phyloP scores from a whole-genome alignment of 352 stramenopile genomes.

The Pythium chondricola region DNA sequence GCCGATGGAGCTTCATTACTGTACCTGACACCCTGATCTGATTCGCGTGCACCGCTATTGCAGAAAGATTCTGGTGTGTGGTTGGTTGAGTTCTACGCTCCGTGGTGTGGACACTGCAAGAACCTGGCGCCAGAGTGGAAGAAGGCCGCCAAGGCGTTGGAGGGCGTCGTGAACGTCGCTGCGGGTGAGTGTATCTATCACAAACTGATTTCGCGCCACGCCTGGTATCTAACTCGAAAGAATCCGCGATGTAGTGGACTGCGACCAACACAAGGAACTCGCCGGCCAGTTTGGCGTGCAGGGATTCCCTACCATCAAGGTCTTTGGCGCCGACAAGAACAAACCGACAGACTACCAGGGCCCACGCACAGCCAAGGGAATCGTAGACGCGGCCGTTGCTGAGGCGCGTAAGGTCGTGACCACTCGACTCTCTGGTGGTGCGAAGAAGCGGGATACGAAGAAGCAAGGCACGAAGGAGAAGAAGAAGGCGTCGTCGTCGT shows the following conservation, averaged over 20 bases:
- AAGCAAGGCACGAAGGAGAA: constrained; percentile 31
- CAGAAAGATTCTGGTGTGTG: constrained; percentile 77
- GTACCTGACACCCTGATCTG: too few relatives aligned
- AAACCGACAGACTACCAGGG: constrained; percentile 74
- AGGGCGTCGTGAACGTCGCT: constrained; percentile 87
- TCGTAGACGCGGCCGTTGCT: constrained; percentile 78
- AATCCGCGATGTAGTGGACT: constrained; percentile 65
- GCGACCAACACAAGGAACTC: constrained; percentile 75
- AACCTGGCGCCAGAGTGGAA: constrained; percentile 90
- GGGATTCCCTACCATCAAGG: constrained; percentile 93
- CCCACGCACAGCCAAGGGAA: constrained; percentile 71
- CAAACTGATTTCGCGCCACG: not conserved
- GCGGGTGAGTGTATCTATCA: constrained; percentile 35
- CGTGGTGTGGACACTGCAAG: constrained; percentile 95
- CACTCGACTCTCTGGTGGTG: constrained; percentile 58
- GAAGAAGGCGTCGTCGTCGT: constrained; percentile 41
- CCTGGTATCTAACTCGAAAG: too few relatives aligned
- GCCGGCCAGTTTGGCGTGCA: constrained; percentile 85
- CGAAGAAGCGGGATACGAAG: constrained; percentile 22
- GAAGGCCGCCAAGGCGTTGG: constrained; percentile 83
- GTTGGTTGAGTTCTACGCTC: constrained; percentile 95
- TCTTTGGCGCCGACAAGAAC: constrained; percentile 85
- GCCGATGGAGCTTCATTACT: too few relatives aligned
- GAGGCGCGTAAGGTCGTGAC: constrained; percentile 76
- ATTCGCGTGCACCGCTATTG: not conserved